A percentile compares a stretch with the other conserved stretches of the same genome.
phyloP scores from a whole-genome alignment of 345 rosid genomes.

The Camelina laxa region DNA sequence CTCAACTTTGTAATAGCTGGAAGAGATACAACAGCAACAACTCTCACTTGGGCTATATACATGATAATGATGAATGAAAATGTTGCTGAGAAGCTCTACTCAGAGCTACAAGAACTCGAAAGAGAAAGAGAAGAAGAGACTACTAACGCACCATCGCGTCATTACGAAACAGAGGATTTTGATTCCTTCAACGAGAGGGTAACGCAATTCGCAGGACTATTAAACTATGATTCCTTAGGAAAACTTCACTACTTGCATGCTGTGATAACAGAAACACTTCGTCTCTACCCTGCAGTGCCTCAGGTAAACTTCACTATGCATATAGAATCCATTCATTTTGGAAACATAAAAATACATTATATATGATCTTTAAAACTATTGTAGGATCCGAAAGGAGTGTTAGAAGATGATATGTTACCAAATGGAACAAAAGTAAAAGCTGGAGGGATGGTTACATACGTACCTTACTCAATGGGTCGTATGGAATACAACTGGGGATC shows the following conservation, averaged over 20 bases:
- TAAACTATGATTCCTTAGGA: conserved; percentile 74
- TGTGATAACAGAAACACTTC: conserved; percentile 84
- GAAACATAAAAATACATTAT: neutral
- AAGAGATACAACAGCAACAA: conserved; percentile 95
- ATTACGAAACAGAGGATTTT: conserved; percentile 47
- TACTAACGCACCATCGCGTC: conserved; percentile 49
- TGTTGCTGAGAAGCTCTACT: conserved; percentile 70
- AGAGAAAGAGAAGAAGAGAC: conserved; percentile 63
- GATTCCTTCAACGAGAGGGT: conserved; percentile 61
- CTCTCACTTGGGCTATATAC: conserved; percentile 91
- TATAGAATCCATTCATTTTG: neutral
- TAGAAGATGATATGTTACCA: conserved; percentile 81
- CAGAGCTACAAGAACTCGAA: conserved; percentile 71
- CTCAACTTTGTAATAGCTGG: conserved; percentile 95
- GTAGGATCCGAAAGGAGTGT: conserved; percentile 87
- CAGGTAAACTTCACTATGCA: conserved; percentile 53
- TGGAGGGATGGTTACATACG: conserved; percentile 98
- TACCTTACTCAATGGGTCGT: conserved; percentile 97
- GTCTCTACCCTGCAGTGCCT: conserved; percentile 93
- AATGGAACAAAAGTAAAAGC: conserved; percentile 93
- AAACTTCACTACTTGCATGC: conserved; percentile 83
- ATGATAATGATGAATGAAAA: conserved; percentile 65
- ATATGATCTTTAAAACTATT: neutral
- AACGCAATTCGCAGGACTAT: conserved; percentile 61
- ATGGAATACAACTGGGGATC: conserved; percentile 96